These are phyloP conservation scores for Grosmannia huntii DNA, from an alignment of 2,329 filamentous ascomycete genomes.

Conservation along the genomic window DNA sequence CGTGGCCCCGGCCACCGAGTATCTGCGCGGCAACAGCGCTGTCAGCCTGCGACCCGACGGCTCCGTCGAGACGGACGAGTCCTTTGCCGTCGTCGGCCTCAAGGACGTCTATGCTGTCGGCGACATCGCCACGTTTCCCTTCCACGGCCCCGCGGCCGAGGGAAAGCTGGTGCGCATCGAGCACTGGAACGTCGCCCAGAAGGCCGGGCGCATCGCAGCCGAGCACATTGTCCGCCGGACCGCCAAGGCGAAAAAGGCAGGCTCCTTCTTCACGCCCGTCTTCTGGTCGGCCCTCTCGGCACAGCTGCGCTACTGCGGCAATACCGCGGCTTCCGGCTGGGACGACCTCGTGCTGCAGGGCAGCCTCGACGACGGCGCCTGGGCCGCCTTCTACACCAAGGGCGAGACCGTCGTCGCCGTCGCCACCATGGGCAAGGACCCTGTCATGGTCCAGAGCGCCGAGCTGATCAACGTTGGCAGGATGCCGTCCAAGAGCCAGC, in stretches of 20 bases:
- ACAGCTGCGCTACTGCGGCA: constrained; percentile 88
- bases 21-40: constrained; percentile 57
- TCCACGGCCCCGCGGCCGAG: constrained; percentile 74
- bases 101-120: constrained; percentile 85
- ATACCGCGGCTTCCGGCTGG: constrained; percentile 56
- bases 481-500: constrained; percentile 72
- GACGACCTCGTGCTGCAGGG: constrained; percentile 78
- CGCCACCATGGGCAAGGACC: constrained; percentile 82
- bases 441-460: constrained; percentile 67
- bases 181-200: constrained; percentile 98
- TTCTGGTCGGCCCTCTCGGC: constrained; percentile 93
- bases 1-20: constrained; percentile 74
- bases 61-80: constrained; percentile 70
- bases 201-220: constrained; percentile 71
- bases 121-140: constrained; percentile 91
- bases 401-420: constrained; percentile 82
- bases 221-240: constrained; percentile 51
- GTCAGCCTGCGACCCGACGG: constrained; percentile 69
- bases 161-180: constrained; percentile 72
- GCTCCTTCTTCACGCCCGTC: constrained; percentile 68
- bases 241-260: constrained; percentile 22
- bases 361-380: constrained; percentile 63
- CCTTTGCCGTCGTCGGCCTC: constrained; percentile 62
- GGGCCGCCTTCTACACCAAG: constrained; percentile 79
- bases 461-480: constrained; percentile 73